These are phyloP conservation scores for Sequoiadendron giganteum DNA, from an alignment of 75 land plant species.

Conservation along the genomic window DNA sequence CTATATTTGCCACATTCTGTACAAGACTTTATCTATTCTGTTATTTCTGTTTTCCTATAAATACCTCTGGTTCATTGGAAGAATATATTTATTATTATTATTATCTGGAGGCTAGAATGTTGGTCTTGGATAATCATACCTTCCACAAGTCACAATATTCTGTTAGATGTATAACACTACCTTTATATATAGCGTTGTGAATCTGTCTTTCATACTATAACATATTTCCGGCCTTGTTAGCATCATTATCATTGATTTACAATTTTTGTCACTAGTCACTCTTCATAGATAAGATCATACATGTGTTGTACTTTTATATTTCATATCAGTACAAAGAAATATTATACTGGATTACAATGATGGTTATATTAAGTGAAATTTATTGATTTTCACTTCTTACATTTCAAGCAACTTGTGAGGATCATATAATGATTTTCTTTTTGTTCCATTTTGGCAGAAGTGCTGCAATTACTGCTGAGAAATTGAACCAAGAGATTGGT, in stretches of 20 bases:
- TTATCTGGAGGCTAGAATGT: background rate
- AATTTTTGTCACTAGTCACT: background rate
- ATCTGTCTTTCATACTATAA: background rate
- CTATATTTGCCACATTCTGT: background rate
- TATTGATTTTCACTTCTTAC: background rate
- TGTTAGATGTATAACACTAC: background rate
- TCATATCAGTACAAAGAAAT: background rate
- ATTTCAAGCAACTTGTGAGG: background rate
- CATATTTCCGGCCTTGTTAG: background rate
- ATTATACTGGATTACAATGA: background rate
- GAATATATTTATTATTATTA: background rate
- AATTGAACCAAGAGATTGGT: slow-evolving; percentile 21
- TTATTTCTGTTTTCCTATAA: background rate
- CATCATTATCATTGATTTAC: background rate
- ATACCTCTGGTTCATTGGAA: background rate
- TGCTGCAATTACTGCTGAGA: slow-evolving; percentile 10
- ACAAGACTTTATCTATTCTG: background rate
- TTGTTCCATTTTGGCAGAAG: background rate
- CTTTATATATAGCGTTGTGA: background rate
- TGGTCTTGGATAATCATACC: background rate
- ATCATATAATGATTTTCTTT: background rate
- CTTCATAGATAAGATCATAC: background rate
- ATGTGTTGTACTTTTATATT: background rate
- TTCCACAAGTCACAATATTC: background rate
- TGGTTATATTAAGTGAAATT: background rate